Evolutionary conservation across 495 filamentous ascomycete species (phyloP).

Genomic region (Poronia punctata): DNA sequence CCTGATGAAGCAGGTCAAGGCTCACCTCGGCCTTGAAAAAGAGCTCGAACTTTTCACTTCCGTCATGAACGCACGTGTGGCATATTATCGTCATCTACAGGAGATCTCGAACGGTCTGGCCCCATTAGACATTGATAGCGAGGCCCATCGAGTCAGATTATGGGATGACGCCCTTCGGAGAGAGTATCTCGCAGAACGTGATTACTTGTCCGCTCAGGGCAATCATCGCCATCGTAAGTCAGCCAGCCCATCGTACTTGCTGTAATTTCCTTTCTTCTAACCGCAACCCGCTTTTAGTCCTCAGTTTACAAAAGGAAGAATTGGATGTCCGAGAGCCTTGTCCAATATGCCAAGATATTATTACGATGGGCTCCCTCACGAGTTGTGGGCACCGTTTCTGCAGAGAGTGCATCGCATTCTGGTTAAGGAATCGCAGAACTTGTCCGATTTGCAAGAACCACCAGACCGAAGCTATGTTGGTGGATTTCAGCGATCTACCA

Average conservation of each 20-base stretch:
- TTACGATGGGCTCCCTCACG: conserved; percentile 77
- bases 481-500: conserved; percentile 53
- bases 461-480: conserved; percentile 56
- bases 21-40: conserved; percentile 50
- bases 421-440: conserved; percentile 59
- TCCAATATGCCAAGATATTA: conserved; percentile 68
- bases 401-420: conserved; percentile 70
- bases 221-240: conserved; percentile 17
- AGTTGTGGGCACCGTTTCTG: conserved; percentile 89
- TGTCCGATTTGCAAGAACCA: conserved; percentile 74
- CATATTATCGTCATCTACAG: conserved; percentile 86
- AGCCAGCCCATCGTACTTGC: conserved; percentile 12
- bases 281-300: conserved; percentile 19
- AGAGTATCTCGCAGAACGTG: too few species aligned
- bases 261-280: conserved; percentile 12
- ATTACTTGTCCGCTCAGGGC: too few species aligned
- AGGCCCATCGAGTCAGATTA: too few species aligned
- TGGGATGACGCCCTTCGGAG: conserved; percentile 25
- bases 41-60: conserved; percentile 71
- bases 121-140: conserved; percentile 56
- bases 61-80: conserved; percentile 73
- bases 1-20: conserved; percentile 58
- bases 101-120: conserved; percentile 78
- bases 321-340: conserved; percentile 56
- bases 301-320: conserved; percentile 46